Percentiles rank a stretch among this genome's conserved stretches.
phyloP scores from a whole-genome alignment of 495 filamentous ascomycete genomes.

The Podospora sp. region DNA sequence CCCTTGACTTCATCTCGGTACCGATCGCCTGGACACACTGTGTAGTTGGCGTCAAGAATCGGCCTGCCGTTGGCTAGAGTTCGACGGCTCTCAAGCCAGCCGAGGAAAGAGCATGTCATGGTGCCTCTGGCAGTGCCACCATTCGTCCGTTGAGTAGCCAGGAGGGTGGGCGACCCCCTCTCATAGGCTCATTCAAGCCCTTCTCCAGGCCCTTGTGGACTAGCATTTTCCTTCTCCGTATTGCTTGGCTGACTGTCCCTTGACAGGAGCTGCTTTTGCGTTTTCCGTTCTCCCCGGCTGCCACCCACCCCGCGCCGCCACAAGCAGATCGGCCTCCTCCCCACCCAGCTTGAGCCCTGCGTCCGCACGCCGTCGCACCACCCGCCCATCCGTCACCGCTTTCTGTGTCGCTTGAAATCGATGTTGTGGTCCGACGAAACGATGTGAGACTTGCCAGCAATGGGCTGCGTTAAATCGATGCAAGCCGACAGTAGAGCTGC shows the following conservation, averaged over 20 bases:
- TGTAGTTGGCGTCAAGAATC: slow-evolving; percentile 6
- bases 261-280: too few species aligned
- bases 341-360: not conserved
- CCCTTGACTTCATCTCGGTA: slow-evolving; percentile 22
- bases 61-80: slow-evolving; percentile 14
- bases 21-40: slow-evolving; percentile 25
- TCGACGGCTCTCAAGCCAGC: not conserved
- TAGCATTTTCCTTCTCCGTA: not conserved
- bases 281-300: not conserved
- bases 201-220: not conserved
- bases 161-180: not conserved
- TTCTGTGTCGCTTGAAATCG: not conserved
- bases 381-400: not conserved
- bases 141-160: not conserved
- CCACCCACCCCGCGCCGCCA: not conserved
- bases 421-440: not conserved
- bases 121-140: slow-evolving; percentile 8
- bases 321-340: not conserved
- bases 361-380: not conserved
- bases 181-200: slow-evolving; percentile 11
- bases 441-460: not conserved
- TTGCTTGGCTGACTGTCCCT: too few species aligned
- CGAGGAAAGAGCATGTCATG: slow-evolving; percentile 8
- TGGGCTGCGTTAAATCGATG: not conserved
- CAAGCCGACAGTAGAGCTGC: not conserved